Evolutionary conservation across 306 rosid genomes (phyloP), one percentile per base, ranked within the genome.

Genomic region (Prunus dulcis): DNA sequence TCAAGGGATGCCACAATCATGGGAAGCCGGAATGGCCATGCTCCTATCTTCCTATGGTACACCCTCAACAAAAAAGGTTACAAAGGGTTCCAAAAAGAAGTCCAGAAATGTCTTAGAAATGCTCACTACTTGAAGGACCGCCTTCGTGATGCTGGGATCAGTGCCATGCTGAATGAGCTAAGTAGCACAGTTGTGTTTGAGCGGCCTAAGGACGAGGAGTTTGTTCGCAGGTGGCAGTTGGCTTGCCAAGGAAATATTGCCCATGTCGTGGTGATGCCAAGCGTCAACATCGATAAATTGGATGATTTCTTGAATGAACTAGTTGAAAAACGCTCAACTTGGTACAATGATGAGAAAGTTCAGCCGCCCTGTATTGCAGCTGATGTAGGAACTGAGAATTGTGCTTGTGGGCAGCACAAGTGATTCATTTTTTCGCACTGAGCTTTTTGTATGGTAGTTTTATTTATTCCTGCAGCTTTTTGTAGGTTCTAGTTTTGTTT

Each of bases 1-100:
- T 91, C 97, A 12, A 87, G 88, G 64, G 97, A 91, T 67, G 85
- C 85, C 50, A 91, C 97, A 20, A 91, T 91, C 76, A 88, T 89
- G 87, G 92, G 94, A 22, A 91, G 97, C 64, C 85, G 93, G 52
- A 66, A 85, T 19, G 97, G 94, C 43, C 91, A 88, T 71, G 90
- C 92, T 20, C 89, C 94, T 8, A 89, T 91, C 65, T 91, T 89
- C 82, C 80, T 91, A 3, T 89, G 97, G 92, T 91, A 86, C 64
- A 86, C 89, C 58, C 87, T 91, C 10, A 79, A 83, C 86, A 79
- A 30, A 67, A 91, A 80, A 72, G 92, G 97, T 27, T 80, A 87
- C 77, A 69, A 47, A 27, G 96, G 93, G 15, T 81, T 91, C 67
- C 84, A 88, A 69, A 88, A 85, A 34, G 93, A 91, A 84, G 96